A percentile compares a stretch with the other conserved stretches of the same genome.
These are phyloP conservation scores for Alternaria sp. DNA, from an alignment of 2,329 filamentous ascomycete species.

Conservation along the genomic window DNA sequence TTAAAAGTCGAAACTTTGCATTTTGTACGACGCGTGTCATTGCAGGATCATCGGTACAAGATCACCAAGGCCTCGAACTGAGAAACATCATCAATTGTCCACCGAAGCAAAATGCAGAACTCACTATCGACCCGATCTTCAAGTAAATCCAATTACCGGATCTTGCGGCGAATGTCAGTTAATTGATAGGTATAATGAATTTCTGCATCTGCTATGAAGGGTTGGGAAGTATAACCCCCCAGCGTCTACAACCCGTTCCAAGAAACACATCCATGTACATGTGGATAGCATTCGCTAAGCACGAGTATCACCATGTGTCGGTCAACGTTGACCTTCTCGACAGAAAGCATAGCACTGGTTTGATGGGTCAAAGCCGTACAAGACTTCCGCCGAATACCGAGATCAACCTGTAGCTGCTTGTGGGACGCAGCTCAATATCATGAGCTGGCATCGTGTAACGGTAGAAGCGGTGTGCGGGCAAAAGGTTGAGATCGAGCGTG, in stretches of 20 bases:
- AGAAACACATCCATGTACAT: no score
- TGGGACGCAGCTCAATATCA: background rate
- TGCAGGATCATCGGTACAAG: background rate
- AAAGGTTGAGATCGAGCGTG: background rate
- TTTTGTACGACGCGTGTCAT: background rate
- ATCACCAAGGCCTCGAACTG: background rate
- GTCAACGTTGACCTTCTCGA: no score
- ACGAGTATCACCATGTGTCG: no score
- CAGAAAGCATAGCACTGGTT: no score
- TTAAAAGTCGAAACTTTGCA: background rate
- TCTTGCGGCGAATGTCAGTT: fast-evolving
- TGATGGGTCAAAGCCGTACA: no score
- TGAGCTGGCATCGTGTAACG: background rate
- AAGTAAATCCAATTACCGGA: fast-evolving
- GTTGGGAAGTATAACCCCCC: no score
- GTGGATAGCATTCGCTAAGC: no score
- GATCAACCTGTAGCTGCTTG: background rate
- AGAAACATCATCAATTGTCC: background rate
- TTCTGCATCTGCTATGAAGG: no score
- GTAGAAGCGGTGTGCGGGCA: no score
- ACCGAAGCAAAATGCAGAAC: fast-evolving
- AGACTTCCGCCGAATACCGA: background rate
- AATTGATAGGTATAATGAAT: background rate
- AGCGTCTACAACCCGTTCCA: no score
- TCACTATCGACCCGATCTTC: background rate